phyloP scores from a whole-genome alignment of 108 stramenopile species.

The Skeletonema marinoi region DNA sequence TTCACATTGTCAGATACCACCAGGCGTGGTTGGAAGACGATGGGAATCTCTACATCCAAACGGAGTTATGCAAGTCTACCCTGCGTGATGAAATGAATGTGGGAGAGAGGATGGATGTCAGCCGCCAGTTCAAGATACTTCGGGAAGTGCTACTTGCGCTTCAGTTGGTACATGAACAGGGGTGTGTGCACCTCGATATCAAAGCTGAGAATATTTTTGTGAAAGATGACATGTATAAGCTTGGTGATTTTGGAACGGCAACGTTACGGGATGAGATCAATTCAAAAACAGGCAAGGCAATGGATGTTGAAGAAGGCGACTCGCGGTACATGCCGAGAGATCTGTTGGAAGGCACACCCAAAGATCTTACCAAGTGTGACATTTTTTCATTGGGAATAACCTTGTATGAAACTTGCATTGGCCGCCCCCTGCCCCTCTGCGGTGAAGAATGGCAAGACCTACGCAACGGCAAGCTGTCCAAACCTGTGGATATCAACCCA shows the following conservation, averaged over 20 bases:
- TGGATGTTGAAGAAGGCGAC: conserved; percentile 67
- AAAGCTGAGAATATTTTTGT: conserved; percentile 77
- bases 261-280: conserved; percentile 19
- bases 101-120: background rate
- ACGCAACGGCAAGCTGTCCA: conserved; percentile 49
- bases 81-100: conserved; percentile 45
- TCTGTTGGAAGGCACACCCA: conserved; percentile 58
- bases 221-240: conserved; percentile 62
- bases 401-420: conserved; percentile 62
- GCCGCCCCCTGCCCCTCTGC: conserved; percentile 46
- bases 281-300: conserved; percentile 11
- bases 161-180: conserved; percentile 53
- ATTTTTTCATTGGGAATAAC: conserved; percentile 75
- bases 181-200: conserved; percentile 69
- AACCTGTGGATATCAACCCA: conserved; percentile 37
- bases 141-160: conserved; percentile 63
- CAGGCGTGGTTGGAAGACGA: conserved; percentile 56
- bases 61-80: conserved; percentile 45
- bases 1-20: conserved; percentile 57
- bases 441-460: conserved; percentile 71
- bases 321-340: conserved; percentile 74
- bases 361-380: conserved; percentile 87
- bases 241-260: conserved; percentile 72
- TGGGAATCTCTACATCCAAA: conserved; percentile 54
- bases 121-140: conserved; percentile 47